A percentile compares a stretch with the other conserved stretches of the same genome.
Evolutionary conservation across 768 basidiomycete species (phyloP).

Genomic region (Macrolepiota albuminosa): DNA sequence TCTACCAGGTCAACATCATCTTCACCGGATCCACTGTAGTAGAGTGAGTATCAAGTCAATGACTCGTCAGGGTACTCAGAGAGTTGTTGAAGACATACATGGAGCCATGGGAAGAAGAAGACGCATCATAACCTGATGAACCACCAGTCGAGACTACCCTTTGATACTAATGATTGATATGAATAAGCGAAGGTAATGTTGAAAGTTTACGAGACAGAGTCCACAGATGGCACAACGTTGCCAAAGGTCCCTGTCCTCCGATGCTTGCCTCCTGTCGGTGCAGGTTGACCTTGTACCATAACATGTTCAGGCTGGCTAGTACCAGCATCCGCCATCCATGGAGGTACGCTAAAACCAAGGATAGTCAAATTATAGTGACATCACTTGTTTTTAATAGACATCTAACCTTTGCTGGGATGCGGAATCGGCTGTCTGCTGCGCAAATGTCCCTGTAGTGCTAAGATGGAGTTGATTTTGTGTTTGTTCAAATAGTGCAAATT

Average conservation of each 20-base stretch:
- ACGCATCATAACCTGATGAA: neutral
- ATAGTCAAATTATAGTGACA: neutral
- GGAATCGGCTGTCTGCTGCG: neutral
- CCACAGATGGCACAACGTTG: neutral
- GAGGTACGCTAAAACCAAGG: neutral
- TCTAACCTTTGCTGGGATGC: neutral
- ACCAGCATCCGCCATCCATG: neutral
- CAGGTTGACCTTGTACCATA: neutral
- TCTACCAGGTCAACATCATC: neutral
- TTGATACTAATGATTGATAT: neutral
- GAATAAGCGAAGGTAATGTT: no score
- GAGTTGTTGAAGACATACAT: neutral
- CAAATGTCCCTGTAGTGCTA: neutral
- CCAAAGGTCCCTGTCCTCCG: neutral
- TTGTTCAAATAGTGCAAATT: neutral
- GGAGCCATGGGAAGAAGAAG: neutral
- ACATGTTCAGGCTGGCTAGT: neutral
- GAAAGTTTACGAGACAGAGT: neutral
- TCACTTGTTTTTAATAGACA: neutral
- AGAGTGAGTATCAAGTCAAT: neutral
- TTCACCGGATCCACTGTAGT: neutral
- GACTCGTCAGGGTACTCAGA: neutral
- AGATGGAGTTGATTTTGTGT: neutral
- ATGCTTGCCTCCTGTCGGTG: neutral
- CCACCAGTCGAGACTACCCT: neutral